These are phyloP conservation scores for Macrolepiota albuminosa DNA, from an alignment of 768 basidiomycete genomes.

Conservation along the genomic window DNA sequence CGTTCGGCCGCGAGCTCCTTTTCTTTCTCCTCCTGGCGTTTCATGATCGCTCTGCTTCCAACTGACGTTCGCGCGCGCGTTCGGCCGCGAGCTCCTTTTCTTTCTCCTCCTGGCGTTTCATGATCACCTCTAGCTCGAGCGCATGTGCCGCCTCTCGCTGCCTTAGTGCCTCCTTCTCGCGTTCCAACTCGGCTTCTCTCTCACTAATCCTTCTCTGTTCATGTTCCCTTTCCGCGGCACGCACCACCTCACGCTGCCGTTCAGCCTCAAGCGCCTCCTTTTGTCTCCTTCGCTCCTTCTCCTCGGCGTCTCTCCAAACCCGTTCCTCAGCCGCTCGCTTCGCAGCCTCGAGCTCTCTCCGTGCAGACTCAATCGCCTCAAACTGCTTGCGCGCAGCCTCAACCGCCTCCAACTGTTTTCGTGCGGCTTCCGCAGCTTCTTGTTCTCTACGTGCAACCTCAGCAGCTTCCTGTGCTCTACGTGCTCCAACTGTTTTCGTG, in stretches of 20 bases:
- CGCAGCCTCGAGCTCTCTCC: background rate
- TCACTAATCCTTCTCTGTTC: slow-evolving; percentile 8
- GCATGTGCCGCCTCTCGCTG: slow-evolving; percentile 9
- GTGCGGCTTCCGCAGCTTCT: background rate
- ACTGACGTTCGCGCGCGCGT: slow-evolving; percentile 12
- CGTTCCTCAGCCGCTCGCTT: slow-evolving; percentile 4
- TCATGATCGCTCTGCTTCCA: slow-evolving; percentile 1
- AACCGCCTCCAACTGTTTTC: background rate
- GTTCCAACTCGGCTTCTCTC: slow-evolving; percentile 9
- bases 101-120: slow-evolving; percentile 5
- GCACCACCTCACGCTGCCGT: slow-evolving; percentile 6
- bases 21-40: slow-evolving; percentile 6
- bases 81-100: slow-evolving; percentile 14
- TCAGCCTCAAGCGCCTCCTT: slow-evolving; percentile 7
- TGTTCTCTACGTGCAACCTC: background rate
- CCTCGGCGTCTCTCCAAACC: background rate
- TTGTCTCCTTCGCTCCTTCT: slow-evolving; percentile 8
- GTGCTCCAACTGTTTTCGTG: background rate
- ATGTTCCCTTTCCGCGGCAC: slow-evolving; percentile 11
- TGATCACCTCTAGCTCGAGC: slow-evolving; percentile 1
- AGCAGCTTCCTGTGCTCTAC: background rate
- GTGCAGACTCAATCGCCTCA: slow-evolving; percentile 1
- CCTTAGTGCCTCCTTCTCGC: slow-evolving; percentile 16
- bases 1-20: slow-evolving; percentile 15
- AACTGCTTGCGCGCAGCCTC: background rate